These are phyloP conservation scores for Aspergillus clavatus DNA, from an alignment of 2,329 filamentous ascomycete species.

Conservation along the genomic window DNA sequence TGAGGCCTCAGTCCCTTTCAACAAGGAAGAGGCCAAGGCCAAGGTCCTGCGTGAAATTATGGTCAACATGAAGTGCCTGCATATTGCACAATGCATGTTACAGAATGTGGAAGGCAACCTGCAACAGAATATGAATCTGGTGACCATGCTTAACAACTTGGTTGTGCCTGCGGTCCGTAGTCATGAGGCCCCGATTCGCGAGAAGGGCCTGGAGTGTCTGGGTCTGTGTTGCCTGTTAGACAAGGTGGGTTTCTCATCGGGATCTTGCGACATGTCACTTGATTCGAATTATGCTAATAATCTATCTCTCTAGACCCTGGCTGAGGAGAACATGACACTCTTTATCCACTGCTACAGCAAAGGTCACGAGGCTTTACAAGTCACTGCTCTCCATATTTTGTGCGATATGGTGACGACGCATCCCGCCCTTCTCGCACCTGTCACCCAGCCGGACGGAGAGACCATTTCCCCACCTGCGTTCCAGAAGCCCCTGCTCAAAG, in stretches of 20 bases:
- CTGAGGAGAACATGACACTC: conserved; percentile 83
- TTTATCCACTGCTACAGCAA: conserved; percentile 97
- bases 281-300: too few relatives aligned
- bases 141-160: conserved; percentile 96
- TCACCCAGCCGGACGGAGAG: conserved; percentile 40
- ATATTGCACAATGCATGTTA: conserved; percentile 96
- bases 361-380: conserved; percentile 83
- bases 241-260: conserved; percentile 48
- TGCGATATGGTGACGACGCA: conserved; percentile 91
- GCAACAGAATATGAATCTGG: conserved; percentile 84
- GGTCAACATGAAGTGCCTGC: conserved; percentile 96
- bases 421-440: conserved; percentile 65
- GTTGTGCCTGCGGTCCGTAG: conserved; percentile 92
- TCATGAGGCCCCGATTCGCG: conserved; percentile 86
- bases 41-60: conserved; percentile 73
- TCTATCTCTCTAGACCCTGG: conserved; percentile 57
- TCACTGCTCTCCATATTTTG: conserved; percentile 84
- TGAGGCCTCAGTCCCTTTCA: conserved; percentile 55
- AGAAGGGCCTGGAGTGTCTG: conserved; percentile 82
- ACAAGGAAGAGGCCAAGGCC: conserved; percentile 62
- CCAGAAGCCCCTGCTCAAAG: conserved; percentile 67
- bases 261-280: too few relatives aligned
- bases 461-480: conserved; percentile 48
- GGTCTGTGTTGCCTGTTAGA: conserved; percentile 89
- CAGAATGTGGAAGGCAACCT: conserved; percentile 85